phyloP scores from a whole-genome alignment of 768 basidiomycete genomes.

The Pisolithus orientalis region DNA sequence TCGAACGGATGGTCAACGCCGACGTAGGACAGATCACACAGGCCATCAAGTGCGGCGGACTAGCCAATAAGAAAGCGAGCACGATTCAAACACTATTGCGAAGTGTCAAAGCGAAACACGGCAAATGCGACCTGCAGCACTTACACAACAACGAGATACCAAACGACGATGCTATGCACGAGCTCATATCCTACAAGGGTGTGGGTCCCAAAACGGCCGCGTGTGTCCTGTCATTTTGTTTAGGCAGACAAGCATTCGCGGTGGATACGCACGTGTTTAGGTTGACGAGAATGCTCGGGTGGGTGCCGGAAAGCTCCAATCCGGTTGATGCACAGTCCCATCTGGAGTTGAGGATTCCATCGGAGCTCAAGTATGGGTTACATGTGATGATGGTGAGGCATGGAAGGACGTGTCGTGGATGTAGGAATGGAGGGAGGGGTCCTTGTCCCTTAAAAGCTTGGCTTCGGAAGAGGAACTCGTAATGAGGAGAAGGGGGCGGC shows the following conservation, averaged over 20 bases:
- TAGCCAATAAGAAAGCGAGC: conserved; percentile 55
- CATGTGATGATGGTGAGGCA: conserved; percentile 57
- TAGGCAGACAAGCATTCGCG: conserved; percentile 55
- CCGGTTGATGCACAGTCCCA: conserved; percentile 51
- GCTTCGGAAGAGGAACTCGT: conserved; percentile 20
- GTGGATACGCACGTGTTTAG: conserved; percentile 62
- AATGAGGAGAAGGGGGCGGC: background rate
- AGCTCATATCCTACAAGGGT: conserved; percentile 49
- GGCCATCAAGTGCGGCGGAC: conserved; percentile 47
- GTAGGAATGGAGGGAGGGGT: conserved; percentile 34
- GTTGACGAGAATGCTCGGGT: conserved; percentile 39
- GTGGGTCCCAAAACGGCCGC: conserved; percentile 62
- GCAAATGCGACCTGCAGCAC: conserved; percentile 53
- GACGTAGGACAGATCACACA: conserved; percentile 37
- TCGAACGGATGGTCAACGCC: conserved; percentile 42
- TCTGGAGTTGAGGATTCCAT: conserved; percentile 45
- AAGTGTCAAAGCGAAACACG: conserved; percentile 40
- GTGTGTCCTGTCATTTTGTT: conserved; percentile 55
- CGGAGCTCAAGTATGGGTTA: conserved; percentile 48
- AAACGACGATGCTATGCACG: conserved; percentile 50
- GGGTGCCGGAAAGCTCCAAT: conserved; percentile 40
- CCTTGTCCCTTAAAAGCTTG: conserved; percentile 33
- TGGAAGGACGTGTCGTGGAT: conserved; percentile 49
- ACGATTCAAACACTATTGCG: conserved; percentile 45
- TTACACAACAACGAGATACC: conserved; percentile 29